These are phyloP conservation scores for Aspergillus asperescens DNA, from an alignment of 495 filamentous ascomycete species.

Conservation along the genomic window DNA sequence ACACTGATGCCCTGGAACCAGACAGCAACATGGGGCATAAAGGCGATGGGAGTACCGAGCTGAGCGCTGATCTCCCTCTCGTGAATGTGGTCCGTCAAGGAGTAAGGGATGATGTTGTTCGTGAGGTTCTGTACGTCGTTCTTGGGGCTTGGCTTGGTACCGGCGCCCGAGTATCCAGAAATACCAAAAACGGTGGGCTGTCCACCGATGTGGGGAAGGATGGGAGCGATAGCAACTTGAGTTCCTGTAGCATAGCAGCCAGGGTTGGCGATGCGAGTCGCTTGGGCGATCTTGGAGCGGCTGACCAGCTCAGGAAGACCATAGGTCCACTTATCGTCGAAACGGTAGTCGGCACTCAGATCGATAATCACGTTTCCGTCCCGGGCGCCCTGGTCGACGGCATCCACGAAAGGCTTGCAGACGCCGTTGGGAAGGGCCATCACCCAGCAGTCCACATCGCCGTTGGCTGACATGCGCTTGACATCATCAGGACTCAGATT, in stretches of 20 bases:
- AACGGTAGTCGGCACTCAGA: conserved; percentile 92
- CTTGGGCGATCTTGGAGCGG: conserved; percentile 69
- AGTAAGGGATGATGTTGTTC: conserved; percentile 90
- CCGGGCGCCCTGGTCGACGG: conserved; percentile 67
- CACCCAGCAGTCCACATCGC: conserved; percentile 97
- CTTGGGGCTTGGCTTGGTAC: conserved; percentile 92
- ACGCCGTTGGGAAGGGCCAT: conserved; percentile 98
- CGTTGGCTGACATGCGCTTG: conserved; percentile 79
- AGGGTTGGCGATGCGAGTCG: conserved; percentile 87
- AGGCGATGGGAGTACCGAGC: conserved; percentile 72
- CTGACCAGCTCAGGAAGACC: conserved; percentile 86
- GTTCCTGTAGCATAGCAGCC: conserved; percentile 98
- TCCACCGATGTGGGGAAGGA: conserved; percentile 71
- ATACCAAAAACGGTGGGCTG: conserved; percentile 88
- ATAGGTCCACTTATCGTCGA: conserved; percentile 87
- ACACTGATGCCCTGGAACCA: conserved; percentile 96
- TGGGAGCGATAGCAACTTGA: conserved; percentile 81
- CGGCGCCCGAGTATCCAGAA: conserved; percentile 92
- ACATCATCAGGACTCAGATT: conserved; percentile 88
- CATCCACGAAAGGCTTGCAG: conserved; percentile 93
- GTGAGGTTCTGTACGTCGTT: conserved; percentile 87
- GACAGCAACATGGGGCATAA: conserved; percentile 89
- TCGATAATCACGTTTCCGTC: conserved; percentile 83
- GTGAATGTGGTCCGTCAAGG: conserved; percentile 92
- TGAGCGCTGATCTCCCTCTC: conserved; percentile 83